phyloP scores from a whole-genome alignment of 2,329 filamentous ascomycete species.

The Monilinia fructicola region DNA sequence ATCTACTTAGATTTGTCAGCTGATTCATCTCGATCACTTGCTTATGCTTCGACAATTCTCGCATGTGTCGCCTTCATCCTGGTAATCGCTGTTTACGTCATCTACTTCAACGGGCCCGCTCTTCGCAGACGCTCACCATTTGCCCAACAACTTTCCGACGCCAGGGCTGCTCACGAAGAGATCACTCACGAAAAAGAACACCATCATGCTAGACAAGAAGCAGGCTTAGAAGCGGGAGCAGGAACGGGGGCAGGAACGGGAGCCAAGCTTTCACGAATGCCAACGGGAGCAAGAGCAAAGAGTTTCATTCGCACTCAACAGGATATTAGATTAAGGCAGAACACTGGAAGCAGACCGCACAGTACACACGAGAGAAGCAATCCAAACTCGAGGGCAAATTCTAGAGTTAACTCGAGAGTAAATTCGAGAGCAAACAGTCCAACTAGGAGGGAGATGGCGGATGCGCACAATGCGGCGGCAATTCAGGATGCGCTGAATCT shows the following conservation, averaged over 20 bases:
- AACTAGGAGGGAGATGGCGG: background rate
- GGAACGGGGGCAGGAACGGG: background rate
- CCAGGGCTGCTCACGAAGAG: constrained; percentile 12
- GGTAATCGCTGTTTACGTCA: constrained; percentile 62
- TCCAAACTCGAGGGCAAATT: constrained; percentile 18
- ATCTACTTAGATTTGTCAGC: constrained; percentile 46
- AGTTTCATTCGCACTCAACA: constrained; percentile 33
- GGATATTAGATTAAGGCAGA: constrained; percentile 32
- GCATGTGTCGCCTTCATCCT: constrained; percentile 60
- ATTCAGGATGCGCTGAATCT: constrained; percentile 3
- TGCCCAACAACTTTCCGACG: constrained; percentile 58
- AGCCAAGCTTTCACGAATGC: constrained; percentile 25
- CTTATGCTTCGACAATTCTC: constrained; percentile 63
- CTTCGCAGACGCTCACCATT: constrained; percentile 63
- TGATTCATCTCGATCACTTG: constrained; percentile 49
- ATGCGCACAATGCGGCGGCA: background rate
- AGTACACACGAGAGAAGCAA: constrained; percentile 12
- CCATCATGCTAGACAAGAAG: too few species aligned
- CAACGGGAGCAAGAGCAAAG: constrained; percentile 28
- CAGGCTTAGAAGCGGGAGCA: background rate
- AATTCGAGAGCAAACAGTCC: constrained; percentile 24
- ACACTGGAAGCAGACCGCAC: constrained; percentile 28
- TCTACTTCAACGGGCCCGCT: constrained; percentile 63
- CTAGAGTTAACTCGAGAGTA: constrained; percentile 19
- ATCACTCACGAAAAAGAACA: background rate